phyloP scores from a whole-genome alignment of 768 basidiomycete genomes.

The Agaricus sinodeliciosus region DNA sequence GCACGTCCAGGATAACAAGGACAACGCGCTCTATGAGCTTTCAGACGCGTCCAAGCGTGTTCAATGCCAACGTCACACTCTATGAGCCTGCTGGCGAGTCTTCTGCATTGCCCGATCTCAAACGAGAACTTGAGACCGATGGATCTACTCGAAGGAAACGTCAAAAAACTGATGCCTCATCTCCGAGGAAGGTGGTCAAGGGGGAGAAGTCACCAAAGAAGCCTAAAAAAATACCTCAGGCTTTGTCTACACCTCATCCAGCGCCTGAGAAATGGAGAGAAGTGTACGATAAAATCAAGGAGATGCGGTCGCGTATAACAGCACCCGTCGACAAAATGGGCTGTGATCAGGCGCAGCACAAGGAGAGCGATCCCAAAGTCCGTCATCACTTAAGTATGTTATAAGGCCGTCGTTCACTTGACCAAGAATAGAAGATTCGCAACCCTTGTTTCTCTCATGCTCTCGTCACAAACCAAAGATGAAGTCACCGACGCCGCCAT shows the following conservation, averaged over 20 bases:
- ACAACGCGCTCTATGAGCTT: constrained; percentile 8
- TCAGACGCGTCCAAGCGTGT: neutral
- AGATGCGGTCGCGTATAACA: constrained; percentile 63
- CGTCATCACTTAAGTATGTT: constrained; percentile 15
- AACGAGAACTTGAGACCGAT: neutral
- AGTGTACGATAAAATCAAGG: constrained; percentile 63
- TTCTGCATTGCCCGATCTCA: neutral
- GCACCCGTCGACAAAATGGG: constrained; percentile 96
- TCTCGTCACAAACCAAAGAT: constrained; percentile 95
- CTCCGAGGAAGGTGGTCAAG: constrained; percentile 1
- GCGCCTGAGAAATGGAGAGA: constrained; percentile 63
- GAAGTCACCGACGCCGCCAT: constrained; percentile 81
- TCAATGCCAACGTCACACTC: neutral
- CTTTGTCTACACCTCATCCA: constrained; percentile 56
- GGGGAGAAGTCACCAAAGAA: constrained; percentile 27
- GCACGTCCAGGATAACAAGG: neutral
- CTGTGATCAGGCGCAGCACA: constrained; percentile 62
- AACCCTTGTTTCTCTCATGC: constrained; percentile 88
- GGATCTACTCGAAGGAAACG: neutral
- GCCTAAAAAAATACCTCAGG: constrained; percentile 45
- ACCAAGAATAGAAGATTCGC: constrained; percentile 72
- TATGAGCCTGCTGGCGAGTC: constrained; percentile 2
- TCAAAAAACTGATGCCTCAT: neutral
- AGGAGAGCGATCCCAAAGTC: constrained; percentile 65
- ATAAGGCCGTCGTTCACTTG: neutral